Evolutionary conservation across 805 yeast genomes (phyloP), one percentile per base, ranked within the genome.

Genomic region (Clavispora santaluciae): DNA sequence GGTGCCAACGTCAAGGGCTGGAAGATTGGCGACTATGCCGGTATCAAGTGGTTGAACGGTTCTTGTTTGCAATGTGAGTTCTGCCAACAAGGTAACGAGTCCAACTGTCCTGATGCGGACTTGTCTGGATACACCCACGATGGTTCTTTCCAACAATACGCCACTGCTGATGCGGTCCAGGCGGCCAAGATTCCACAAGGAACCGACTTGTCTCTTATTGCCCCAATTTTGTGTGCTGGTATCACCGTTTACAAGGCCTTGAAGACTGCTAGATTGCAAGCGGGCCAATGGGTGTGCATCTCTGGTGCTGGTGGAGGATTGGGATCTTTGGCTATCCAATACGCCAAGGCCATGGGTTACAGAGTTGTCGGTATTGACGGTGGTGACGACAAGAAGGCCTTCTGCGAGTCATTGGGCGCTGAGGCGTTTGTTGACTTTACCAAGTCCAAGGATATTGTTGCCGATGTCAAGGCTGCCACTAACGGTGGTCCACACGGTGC

Each of bases 251-350:
- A 78, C 77, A 79, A 79, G 68, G 84, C 83, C 10, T 66, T 79
- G 56, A 79, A 79, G 67, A 72, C 79, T 38, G 82, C 85, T 40
- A 61, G 68, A 39, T 57, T 75, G 44, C 46, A 49, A 36, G 71
- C 89, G 17, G 89, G 91, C 57, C 79, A 83, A 63, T 83, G 83
- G 82, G 84, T 81, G 50, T 78, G 79, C 45, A 70, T 83, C 45
- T 78, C 87, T 42, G 90, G 91, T 68, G 89, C 88, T 47, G 86
- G 79, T 63, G 90, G 90, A 62, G 90, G 91, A 58, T 74, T 83
- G 63, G 91, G 90, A 57, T 70, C 86, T 29, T 65, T 83, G 50
- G 88, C 87, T 41, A 70, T 83, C 54, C 89, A 83, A 67, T 83
- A 81, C 65, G 89, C 86, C 47, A 73, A 64, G 53, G 87, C 86